These are phyloP conservation scores for Paramecium sonneborni DNA, from an alignment of 73 alveolate species.

Conservation along the genomic window DNA sequence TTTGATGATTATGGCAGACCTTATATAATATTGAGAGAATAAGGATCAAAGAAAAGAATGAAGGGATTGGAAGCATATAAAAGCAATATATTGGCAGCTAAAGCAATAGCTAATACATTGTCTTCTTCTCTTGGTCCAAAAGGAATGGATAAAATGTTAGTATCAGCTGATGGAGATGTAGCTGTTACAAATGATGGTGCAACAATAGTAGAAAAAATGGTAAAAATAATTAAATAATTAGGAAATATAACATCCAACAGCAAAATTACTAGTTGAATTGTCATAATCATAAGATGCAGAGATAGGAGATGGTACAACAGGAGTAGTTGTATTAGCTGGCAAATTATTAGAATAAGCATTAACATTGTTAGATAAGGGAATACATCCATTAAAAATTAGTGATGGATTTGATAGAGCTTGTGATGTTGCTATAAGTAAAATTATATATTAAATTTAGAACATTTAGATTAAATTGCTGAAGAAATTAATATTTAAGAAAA, in stretches of 20 bases:
- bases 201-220: slow-evolving; percentile 97
- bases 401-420: slow-evolving; percentile 98
- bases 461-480: slow-evolving; percentile 36
- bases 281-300: slow-evolving; percentile 97
- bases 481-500: slow-evolving; percentile 41
- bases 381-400: slow-evolving; percentile 97
- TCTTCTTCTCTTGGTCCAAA: slow-evolving; percentile 98
- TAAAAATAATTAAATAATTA: not conserved
- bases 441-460: not conserved
- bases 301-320: slow-evolving; percentile 99
- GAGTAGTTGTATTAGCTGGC: slow-evolving; percentile 99
- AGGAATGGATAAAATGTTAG: slow-evolving; percentile 99
- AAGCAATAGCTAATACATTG: slow-evolving; percentile 78
- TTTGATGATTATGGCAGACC: slow-evolving; percentile 97
- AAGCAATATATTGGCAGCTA: slow-evolving; percentile 79
- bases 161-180: slow-evolving; percentile 96
- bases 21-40: slow-evolving; percentile 89
- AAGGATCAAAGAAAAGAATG: slow-evolving; percentile 90
- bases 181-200: slow-evolving; percentile 99
- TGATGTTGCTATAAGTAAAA: slow-evolving; percentile 69
- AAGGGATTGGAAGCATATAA: slow-evolving; percentile 95
- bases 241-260: slow-evolving; percentile 93
- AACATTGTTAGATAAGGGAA: slow-evolving; percentile 92
- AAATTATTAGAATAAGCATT: slow-evolving; percentile 95
- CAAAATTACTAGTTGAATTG: slow-evolving; percentile 97